Percentiles rank a stretch among this genome's conserved stretches.
These are phyloP conservation scores for Cenococcum geophilum DNA, from an alignment of 495 filamentous ascomycete species.

Conservation along the genomic window DNA sequence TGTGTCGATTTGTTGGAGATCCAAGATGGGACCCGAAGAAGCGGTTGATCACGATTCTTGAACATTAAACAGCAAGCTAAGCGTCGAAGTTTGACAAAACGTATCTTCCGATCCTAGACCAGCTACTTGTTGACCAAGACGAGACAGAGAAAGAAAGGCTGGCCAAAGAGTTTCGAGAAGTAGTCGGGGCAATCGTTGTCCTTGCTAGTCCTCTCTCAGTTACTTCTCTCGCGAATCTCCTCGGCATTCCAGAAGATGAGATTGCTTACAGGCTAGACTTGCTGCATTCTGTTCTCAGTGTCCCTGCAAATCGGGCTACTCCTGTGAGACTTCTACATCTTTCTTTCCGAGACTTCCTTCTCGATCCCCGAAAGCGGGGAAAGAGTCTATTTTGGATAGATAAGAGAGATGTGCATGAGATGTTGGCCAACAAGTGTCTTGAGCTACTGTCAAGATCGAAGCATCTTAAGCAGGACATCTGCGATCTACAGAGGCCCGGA, in stretches of 20 bases:
- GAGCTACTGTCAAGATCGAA: conserved; percentile 23
- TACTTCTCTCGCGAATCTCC: conserved; percentile 27
- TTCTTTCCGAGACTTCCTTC: conserved; percentile 48
- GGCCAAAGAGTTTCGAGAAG: conserved; percentile 22
- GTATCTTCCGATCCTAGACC: conserved; percentile 22
- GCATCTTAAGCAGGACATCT: conserved; percentile 39
- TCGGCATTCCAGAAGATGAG: conserved; percentile 9
- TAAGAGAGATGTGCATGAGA: conserved; percentile 35
- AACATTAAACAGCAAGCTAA: conserved; percentile 4
- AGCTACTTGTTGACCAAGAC: conserved; percentile 16
- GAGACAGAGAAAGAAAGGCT: conserved; percentile 7
- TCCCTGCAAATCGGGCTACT: conserved; percentile 28
- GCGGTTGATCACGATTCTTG: conserved; percentile 11
- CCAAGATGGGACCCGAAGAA: conserved; percentile 9
- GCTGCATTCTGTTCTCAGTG: conserved; percentile 38
- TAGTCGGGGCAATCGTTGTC: conserved; percentile 35
- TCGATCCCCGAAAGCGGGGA: conserved; percentile 34
- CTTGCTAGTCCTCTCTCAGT: conserved; percentile 30
- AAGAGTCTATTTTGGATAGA: conserved; percentile 39
- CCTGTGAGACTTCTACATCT: conserved; percentile 43
- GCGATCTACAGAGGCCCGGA: conserved; percentile 30
- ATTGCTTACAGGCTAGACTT: conserved; percentile 23
- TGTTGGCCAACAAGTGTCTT: conserved; percentile 36
- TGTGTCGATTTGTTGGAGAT: conserved; percentile 22
- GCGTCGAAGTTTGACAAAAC: conserved; percentile 19